Evolutionary conservation across 176 grass and related monocot genomes (phyloP).

Genomic region (Zea mays): DNA sequence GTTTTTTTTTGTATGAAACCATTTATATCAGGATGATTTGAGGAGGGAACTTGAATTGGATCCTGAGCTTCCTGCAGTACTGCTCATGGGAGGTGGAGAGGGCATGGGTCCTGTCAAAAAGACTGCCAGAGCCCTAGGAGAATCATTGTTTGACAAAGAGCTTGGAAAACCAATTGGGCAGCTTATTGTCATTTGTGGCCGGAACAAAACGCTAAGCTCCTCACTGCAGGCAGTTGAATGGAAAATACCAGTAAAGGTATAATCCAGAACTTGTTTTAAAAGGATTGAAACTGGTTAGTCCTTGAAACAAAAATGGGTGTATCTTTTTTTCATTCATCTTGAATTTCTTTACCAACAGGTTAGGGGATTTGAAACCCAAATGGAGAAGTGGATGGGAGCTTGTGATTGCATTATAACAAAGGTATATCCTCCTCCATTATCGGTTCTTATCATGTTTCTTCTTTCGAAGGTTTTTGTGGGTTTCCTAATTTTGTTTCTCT

Average conservation of each 20-base stretch:
- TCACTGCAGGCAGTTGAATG: slow-evolving; percentile 68
- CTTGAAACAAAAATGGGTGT: not conserved
- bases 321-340: not conserved
- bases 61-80: slow-evolving; percentile 78
- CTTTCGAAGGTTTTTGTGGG: not conserved
- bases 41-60: slow-evolving; percentile 86
- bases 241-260: slow-evolving; percentile 95
- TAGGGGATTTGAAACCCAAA: slow-evolving; percentile 96
- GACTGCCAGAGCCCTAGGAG: slow-evolving; percentile 88
- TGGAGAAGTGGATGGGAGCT: slow-evolving; percentile 99
- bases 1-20: not conserved
- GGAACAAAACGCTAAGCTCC: slow-evolving; percentile 83
- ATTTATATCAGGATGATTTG: slow-evolving; percentile 59
- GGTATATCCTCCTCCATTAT: slow-evolving; percentile 42
- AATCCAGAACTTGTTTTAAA: not conserved
- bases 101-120: slow-evolving; percentile 99
- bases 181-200: slow-evolving; percentile 90
- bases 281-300: slow-evolving; percentile 2
- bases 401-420: slow-evolving; percentile 99
- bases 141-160: slow-evolving; percentile 77
- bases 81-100: slow-evolving; percentile 97
- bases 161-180: slow-evolving; percentile 79
- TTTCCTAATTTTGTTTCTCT: slow-evolving; percentile 9
- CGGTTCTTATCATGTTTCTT: slow-evolving; percentile 16
- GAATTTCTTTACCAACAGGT: slow-evolving; percentile 48